These are phyloP conservation scores for Clavariopsis aquatica DNA, from an alignment of 495 filamentous ascomycete genomes.

Conservation along the genomic window DNA sequence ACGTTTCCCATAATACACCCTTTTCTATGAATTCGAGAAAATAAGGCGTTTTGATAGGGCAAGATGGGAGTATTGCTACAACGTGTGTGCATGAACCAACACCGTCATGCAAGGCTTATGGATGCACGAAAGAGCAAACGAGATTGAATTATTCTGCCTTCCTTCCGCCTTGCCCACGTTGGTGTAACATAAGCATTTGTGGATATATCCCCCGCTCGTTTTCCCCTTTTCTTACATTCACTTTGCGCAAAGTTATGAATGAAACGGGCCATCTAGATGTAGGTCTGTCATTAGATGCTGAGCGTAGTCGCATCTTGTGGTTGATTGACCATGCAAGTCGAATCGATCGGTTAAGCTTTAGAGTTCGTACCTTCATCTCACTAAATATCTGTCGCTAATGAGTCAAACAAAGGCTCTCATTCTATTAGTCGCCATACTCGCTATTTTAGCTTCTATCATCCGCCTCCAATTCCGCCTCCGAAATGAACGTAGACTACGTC, in stretches of 20 bases:
- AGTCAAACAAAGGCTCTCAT: neutral
- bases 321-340: slow-evolving; percentile 14
- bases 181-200: too few species aligned
- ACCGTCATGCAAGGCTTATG: too few species aligned
- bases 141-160: too few species aligned
- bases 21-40: too few species aligned
- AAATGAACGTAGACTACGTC: neutral
- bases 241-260: neutral
- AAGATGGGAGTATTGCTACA: too few species aligned
- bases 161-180: too few species aligned
- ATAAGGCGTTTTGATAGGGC: too few species aligned
- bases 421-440: neutral
- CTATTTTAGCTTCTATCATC: neutral
- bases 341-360: neutral
- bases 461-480: slow-evolving; percentile 9
- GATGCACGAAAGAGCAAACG: too few species aligned
- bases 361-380: neutral
- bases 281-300: neutral
- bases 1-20: too few species aligned
- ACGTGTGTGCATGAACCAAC: too few species aligned
- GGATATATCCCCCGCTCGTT: too few species aligned
- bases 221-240: neutral
- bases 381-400: neutral
- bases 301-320: neutral
- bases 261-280: neutral